A percentile compares a stretch with the other conserved stretches of the same genome.
Conservation (phyloP, 2,329 filamentous ascomycete species). For the Aspergillus sp. region DNA sequence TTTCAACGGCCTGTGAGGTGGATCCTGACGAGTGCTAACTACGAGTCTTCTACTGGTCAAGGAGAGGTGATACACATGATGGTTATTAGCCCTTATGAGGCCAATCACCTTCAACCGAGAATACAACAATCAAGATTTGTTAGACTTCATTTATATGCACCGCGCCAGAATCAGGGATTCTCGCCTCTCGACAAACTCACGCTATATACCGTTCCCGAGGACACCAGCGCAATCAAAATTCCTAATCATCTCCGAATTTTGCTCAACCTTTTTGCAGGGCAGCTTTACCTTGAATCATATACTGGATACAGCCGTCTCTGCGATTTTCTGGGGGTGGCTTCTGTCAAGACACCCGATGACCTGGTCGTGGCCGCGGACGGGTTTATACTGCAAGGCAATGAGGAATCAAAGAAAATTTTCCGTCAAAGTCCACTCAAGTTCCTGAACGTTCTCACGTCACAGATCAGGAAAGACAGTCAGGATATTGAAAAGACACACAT, state of each 20-base stretch:
- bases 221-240: constrained; percentile 3
- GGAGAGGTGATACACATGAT: constrained; percentile 29
- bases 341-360: constrained; percentile 8
- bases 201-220: constrained; percentile 35
- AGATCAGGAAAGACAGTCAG: constrained; percentile 31
- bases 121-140: constrained; percentile 34
- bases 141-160: constrained; percentile 45
- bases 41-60: background rate
- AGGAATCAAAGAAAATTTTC: constrained; percentile 21
- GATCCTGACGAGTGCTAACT: constrained; percentile 35
- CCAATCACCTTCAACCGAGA: constrained; percentile 39
- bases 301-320: constrained; percentile 44
- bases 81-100: constrained; percentile 56
- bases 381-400: constrained; percentile 10
- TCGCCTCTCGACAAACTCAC: constrained; percentile 40
- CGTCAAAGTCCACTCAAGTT: constrained; percentile 35
- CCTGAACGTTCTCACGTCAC: constrained; percentile 28
- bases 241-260: constrained; percentile 32
- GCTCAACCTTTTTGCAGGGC: constrained; percentile 60
- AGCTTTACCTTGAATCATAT: constrained; percentile 52
- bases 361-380: constrained; percentile 21
- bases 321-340: constrained; percentile 14
- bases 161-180: constrained; percentile 35
- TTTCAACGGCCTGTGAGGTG: constrained; percentile 50
- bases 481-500: constrained; percentile 39